Base-by-base conservation (phyloP, 805 yeast genomes). In the Myxozyma geophila region DNA sequence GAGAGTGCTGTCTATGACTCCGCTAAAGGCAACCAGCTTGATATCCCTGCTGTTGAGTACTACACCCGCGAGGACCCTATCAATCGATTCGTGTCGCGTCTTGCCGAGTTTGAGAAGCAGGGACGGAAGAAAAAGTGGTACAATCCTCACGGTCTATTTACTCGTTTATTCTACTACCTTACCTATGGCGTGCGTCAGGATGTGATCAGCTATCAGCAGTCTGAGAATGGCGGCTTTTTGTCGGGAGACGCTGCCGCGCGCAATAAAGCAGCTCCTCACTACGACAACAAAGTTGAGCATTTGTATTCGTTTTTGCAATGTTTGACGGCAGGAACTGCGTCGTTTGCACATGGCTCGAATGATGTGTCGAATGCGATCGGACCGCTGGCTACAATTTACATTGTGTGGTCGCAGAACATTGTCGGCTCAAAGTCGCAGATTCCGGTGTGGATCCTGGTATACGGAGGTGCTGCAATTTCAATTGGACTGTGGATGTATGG, bases 271-370 rank as follows among this genome's bases (percentile, higher is more conserved):
- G 85, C 91, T 64, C 86, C 85, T 74, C 84, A 81, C 71, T 88
- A 88, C 75, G 89, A 87, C 73, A 85, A 84, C 82, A 85, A 85
- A 74, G 78, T 86, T 62, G 93, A 88, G 76, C 86, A 81, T 74
- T 75, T 88, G 67, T 88, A 83, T 74, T 84, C 92, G 2, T 78
- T 87, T 66, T 77, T 87, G 59, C 93, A 88, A 76, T 87, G 85
- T 58, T 75, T 87, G 67, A 87, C 92, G 48, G 92, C 93, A 15
- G 82, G 86, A 69, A 87, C 91, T 56, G 87, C 87, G 87, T 87
- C 92, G 1, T 87, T 88, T 75, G 90, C 92, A 7, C 93, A 88
- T 72, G 93, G 93, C 61, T 87, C 93, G 46, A 88, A 88, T 72
- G 93, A 88, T 76, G 87, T 88, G 67, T 82, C 91, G 54, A 88